Evolutionary conservation across 2,329 filamentous ascomycete species (phyloP).

Genomic region (Hirsutella thompsonii): DNA sequence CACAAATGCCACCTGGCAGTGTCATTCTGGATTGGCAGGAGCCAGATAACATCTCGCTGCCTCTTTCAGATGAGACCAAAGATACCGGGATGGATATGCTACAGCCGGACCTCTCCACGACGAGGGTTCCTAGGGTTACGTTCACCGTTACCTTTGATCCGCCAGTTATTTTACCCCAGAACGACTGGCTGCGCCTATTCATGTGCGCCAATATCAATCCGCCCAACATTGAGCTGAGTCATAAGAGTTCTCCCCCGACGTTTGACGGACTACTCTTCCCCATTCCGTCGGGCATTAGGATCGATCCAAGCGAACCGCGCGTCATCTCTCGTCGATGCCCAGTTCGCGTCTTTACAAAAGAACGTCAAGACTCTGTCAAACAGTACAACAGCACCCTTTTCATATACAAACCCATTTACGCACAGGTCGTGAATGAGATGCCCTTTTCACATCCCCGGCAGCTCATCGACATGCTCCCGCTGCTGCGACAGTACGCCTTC

Average conservation of each 20-base stretch:
- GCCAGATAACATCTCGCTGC: slow-evolving; percentile 51
- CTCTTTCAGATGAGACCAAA: slow-evolving; percentile 29
- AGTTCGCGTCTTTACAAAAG: slow-evolving; percentile 27
- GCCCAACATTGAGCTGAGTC: slow-evolving; percentile 21
- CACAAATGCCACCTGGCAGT: slow-evolving; percentile 26
- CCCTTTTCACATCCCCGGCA: slow-evolving; percentile 71
- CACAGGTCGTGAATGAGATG: slow-evolving; percentile 51
- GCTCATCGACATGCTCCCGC: slow-evolving; percentile 59
- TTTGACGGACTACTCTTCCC: slow-evolving; percentile 49
- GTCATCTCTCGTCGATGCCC: slow-evolving; percentile 36
- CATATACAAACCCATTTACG: slow-evolving; percentile 62
- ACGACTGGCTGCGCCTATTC: slow-evolving; percentile 49
- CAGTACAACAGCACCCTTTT: slow-evolving; percentile 48
- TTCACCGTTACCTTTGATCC: slow-evolving; percentile 67
- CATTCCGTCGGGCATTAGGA: slow-evolving; percentile 29
- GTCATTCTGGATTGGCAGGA: slow-evolving; percentile 58
- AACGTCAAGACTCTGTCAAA: slow-evolving; percentile 16
- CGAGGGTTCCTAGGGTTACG: slow-evolving; percentile 54
- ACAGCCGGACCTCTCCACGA: slow-evolving; percentile 27
- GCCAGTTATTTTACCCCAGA: slow-evolving; percentile 55
- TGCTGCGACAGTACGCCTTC: slow-evolving; percentile 63
- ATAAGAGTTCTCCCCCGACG: slow-evolving; percentile 22
- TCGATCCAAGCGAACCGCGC: slow-evolving; percentile 45
- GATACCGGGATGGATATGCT: slow-evolving; percentile 40
- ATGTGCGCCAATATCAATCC: slow-evolving; percentile 37